A percentile compares a stretch with the other conserved stretches of the same genome.
These are phyloP conservation scores for Colletotrichum lini DNA, from an alignment of 2,329 filamentous ascomycete species.

Conservation along the genomic window DNA sequence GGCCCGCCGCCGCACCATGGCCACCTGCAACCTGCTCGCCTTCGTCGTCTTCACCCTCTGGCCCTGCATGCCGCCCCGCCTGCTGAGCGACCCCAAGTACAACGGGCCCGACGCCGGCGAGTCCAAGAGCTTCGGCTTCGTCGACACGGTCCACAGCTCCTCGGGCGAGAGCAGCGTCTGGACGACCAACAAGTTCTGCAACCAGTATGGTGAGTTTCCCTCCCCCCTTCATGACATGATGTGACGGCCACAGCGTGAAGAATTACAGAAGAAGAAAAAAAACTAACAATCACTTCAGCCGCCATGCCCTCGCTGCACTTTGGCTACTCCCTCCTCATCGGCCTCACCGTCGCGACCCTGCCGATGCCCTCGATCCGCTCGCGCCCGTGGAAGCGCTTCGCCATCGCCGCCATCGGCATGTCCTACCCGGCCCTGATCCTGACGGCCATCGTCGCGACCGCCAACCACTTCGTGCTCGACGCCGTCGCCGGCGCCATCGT, in stretches of 20 bases:
- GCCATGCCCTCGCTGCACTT: conserved; percentile 85
- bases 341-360: conserved; percentile 76
- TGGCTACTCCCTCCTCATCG: conserved; percentile 81
- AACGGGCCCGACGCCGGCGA: conserved; percentile 69
- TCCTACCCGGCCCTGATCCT: conserved; percentile 77
- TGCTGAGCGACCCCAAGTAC: conserved; percentile 69
- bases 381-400: conserved; percentile 64
- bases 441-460: conserved; percentile 78
- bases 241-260: too few species aligned
- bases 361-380: conserved; percentile 70
- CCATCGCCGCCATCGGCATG: conserved; percentile 65
- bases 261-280: too few species aligned
- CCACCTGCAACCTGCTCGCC: conserved; percentile 65
- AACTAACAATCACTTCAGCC: conserved; percentile 58
- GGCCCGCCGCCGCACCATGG: conserved; percentile 70
- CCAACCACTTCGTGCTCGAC: conserved; percentile 81
- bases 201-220: conserved; percentile 74
- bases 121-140: conserved; percentile 69
- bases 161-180: conserved; percentile 65
- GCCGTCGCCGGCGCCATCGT: conserved; percentile 78
- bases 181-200: conserved; percentile 78
- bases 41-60: conserved; percentile 67
- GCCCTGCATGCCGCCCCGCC: conserved; percentile 69
- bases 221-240: too few species aligned
- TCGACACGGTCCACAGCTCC: conserved; percentile 63